phyloP scores from a whole-genome alignment of 2,329 filamentous ascomycete genomes.

The Claviceps sp. region DNA sequence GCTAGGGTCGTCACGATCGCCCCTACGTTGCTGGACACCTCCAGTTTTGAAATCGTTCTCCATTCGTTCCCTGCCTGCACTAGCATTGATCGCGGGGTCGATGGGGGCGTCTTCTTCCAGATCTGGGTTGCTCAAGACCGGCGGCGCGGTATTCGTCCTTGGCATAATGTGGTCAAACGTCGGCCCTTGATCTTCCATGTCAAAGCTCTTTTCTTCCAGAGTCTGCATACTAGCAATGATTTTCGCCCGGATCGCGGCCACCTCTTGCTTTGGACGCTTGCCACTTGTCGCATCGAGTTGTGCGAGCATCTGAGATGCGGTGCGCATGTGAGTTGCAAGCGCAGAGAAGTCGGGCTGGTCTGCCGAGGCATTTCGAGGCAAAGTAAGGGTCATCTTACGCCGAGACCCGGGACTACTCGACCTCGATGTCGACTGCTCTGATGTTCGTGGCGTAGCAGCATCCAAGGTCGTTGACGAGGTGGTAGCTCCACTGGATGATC shows the following conservation, averaged over 20 bases:
- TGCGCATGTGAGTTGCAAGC: constrained; percentile 75
- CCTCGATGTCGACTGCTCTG: constrained; percentile 52
- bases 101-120: constrained; percentile 41
- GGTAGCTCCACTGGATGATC: constrained; percentile 48
- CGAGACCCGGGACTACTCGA: constrained; percentile 50
- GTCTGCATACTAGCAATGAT: constrained; percentile 88
- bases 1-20: constrained; percentile 73
- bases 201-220: constrained; percentile 73
- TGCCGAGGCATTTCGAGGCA: constrained; percentile 37
- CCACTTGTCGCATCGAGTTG: constrained; percentile 70
- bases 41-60: constrained; percentile 83
- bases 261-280: constrained; percentile 66
- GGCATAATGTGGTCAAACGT: constrained; percentile 77
- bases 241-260: constrained; percentile 70
- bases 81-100: constrained; percentile 46
- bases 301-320: constrained; percentile 74
- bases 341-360: constrained; percentile 74
- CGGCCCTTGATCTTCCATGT: constrained; percentile 57
- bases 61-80: constrained; percentile 69
- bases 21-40: constrained; percentile 65
- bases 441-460: constrained; percentile 52
- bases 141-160: constrained; percentile 44
- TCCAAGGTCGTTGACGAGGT: constrained; percentile 47
- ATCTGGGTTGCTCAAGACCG: constrained; percentile 27
- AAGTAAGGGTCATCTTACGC: constrained; percentile 48